A percentile compares a stretch with the other conserved stretches of the same genome.
Evolutionary conservation across 345 rosid genomes (phyloP).

Genomic region (Citrus maxima): DNA sequence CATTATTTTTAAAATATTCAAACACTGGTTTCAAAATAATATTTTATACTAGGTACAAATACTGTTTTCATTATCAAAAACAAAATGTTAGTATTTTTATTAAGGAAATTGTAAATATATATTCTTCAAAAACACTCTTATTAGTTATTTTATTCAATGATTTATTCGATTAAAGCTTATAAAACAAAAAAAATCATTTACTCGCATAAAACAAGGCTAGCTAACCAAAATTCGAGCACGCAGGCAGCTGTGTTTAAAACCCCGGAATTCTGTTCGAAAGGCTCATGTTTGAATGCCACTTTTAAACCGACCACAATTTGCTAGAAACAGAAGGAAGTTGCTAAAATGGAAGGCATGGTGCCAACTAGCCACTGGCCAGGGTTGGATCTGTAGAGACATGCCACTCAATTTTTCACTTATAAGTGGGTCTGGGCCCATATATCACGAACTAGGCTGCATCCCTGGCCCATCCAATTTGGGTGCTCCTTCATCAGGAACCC

Average conservation of each 20-base stretch:
- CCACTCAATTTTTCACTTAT: background rate
- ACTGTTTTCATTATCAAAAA: too few relatives aligned
- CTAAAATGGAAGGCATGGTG: background rate
- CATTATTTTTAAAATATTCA: too few relatives aligned
- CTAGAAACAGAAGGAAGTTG: background rate
- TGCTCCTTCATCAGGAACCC: conserved; percentile 13
- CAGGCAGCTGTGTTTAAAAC: background rate
- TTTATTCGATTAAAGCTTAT: too few relatives aligned
- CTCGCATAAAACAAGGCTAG: background rate
- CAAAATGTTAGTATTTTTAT: too few relatives aligned
- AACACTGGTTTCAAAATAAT: too few relatives aligned
- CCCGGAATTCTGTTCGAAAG: background rate
- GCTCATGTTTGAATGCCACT: background rate
- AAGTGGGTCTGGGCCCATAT: background rate
- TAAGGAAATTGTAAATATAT: too few relatives aligned
- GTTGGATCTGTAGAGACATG: background rate
- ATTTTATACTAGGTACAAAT: too few relatives aligned
- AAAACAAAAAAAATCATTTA: background rate
- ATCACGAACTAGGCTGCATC: background rate
- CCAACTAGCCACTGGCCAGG: background rate
- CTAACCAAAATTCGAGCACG: background rate
- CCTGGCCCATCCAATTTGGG: background rate
- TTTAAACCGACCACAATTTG: conserved; percentile 3
- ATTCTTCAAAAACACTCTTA: too few relatives aligned
- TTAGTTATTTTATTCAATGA: too few relatives aligned